Conservation (phyloP, 2,329 filamentous ascomycete genomes). For the Diaporthe eres region DNA sequence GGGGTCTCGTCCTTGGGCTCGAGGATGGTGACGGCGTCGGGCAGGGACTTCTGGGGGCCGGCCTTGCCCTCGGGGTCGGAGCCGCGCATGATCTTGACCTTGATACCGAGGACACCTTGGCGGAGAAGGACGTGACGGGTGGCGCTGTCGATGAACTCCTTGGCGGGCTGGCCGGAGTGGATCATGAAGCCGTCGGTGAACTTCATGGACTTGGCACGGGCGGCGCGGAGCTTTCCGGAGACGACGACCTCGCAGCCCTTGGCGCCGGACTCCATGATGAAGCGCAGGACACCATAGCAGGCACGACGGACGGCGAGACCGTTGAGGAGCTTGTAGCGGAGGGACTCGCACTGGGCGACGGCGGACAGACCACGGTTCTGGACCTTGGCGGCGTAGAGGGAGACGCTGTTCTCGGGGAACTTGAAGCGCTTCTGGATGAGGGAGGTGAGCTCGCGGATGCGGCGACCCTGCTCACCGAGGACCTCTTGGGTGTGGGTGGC, state of each 20-base stretch:
- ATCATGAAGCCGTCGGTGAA: conserved; percentile 99
- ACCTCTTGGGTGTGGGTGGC: conserved; percentile 99
- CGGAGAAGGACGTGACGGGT: conserved; percentile 99
- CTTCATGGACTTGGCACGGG: conserved; percentile 99
- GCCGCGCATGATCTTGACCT: conserved; percentile 99
- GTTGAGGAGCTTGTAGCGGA: conserved; percentile 99
- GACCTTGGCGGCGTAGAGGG: conserved; percentile 99
- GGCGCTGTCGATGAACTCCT: conserved; percentile 99
- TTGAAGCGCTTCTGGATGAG: conserved; percentile 99
- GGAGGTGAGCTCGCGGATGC: conserved; percentile 99
- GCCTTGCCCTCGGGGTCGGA: conserved; percentile 99
- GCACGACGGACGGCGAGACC: conserved; percentile 98
- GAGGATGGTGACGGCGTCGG: conserved; percentile 99
- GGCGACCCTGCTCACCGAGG: conserved; percentile 98
- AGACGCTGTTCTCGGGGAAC: conserved; percentile 99
- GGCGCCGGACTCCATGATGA: conserved; percentile 99
- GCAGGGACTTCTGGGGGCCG: conserved; percentile 95
- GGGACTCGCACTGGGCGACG: conserved; percentile 99
- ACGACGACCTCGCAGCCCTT: conserved; percentile 99
- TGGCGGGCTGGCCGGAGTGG: conserved; percentile 99
- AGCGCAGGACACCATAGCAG: conserved; percentile 99
- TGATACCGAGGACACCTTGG: conserved; percentile 99
- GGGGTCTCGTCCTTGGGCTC: conserved; percentile 99
- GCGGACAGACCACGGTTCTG: conserved; percentile 99
- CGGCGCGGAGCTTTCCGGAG: conserved; percentile 98